A percentile compares a stretch with the other conserved stretches of the same genome.
Conservation (phyloP, 2,329 filamentous ascomycete genomes). For the Penicillium sp. region DNA sequence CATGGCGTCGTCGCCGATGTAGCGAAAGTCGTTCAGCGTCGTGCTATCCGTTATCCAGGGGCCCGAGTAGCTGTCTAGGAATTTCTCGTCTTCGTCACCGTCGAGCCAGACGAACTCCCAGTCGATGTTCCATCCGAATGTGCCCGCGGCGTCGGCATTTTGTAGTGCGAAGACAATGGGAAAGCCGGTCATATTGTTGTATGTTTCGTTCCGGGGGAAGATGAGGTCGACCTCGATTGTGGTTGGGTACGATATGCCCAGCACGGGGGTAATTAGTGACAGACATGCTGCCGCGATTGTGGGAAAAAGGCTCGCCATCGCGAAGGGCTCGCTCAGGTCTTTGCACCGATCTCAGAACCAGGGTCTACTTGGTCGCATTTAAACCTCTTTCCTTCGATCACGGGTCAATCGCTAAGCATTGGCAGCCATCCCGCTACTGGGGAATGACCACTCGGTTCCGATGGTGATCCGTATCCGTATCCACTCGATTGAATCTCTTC, state of each 20-base stretch:
- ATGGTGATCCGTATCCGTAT: neutral
- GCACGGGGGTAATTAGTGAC: neutral
- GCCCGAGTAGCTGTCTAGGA: neutral
- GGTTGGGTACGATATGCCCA: slow-evolving; percentile 2
- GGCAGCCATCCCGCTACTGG: too few species aligned
- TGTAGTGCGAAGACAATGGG: slow-evolving; percentile 7
- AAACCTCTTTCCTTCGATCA: neutral
- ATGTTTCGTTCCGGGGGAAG: slow-evolving; percentile 11
- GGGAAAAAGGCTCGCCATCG: neutral
- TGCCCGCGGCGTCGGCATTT: slow-evolving; percentile 6
- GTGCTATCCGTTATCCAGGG: neutral
- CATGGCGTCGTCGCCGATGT: neutral
- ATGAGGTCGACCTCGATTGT: slow-evolving; percentile 9
- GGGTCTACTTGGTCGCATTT: neutral
- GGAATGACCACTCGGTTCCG: too few species aligned
- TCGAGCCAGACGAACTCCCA: slow-evolving; percentile 1
- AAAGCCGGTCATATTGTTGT: slow-evolving; percentile 14
- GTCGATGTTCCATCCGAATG: neutral
- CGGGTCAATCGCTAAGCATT: neutral
- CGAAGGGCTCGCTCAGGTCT: neutral
- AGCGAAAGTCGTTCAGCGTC: slow-evolving; percentile 1
- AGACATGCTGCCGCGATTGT: neutral
- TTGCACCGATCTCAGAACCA: neutral
- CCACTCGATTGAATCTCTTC: neutral
- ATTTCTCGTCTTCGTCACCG: neutral